A percentile compares a stretch with the other conserved stretches of the same genome.
These are phyloP conservation scores for Cerrena zonata DNA, from an alignment of 1,284 basidiomycete species.

Conservation along the genomic window DNA sequence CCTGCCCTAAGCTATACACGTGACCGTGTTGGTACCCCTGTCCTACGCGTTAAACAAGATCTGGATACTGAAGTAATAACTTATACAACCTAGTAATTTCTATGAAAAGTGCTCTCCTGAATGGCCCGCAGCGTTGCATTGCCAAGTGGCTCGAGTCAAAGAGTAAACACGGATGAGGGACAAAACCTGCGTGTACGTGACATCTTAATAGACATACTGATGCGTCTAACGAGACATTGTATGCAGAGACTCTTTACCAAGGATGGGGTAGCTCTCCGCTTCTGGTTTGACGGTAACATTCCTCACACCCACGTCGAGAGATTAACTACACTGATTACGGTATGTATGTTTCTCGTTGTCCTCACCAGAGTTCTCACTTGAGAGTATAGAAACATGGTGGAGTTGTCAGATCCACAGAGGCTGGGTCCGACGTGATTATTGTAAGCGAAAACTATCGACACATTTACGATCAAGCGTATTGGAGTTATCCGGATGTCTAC, in stretches of 20 bases:
- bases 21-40: background rate
- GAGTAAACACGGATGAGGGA: too few relatives aligned
- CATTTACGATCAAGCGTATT: background rate
- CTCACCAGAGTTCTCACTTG: background rate
- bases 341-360: background rate
- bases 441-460: background rate
- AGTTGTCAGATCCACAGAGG: background rate
- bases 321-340: background rate
- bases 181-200: too few relatives aligned
- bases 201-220: too few relatives aligned
- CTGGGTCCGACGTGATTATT: constrained; percentile 17
- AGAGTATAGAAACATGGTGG: background rate
- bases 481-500: background rate
- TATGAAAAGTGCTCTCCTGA: too few relatives aligned
- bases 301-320: background rate
- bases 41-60: too few relatives aligned
- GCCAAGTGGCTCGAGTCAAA: too few relatives aligned
- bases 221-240: too few relatives aligned
- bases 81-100: too few relatives aligned
- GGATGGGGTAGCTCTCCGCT: background rate
- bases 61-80: too few relatives aligned
- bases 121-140: too few relatives aligned
- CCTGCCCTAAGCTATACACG: background rate
- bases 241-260: too few relatives aligned
- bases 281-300: background rate